These are phyloP conservation scores for Huntiella moniliformis DNA, from an alignment of 2,329 filamentous ascomycete genomes.

Conservation along the genomic window DNA sequence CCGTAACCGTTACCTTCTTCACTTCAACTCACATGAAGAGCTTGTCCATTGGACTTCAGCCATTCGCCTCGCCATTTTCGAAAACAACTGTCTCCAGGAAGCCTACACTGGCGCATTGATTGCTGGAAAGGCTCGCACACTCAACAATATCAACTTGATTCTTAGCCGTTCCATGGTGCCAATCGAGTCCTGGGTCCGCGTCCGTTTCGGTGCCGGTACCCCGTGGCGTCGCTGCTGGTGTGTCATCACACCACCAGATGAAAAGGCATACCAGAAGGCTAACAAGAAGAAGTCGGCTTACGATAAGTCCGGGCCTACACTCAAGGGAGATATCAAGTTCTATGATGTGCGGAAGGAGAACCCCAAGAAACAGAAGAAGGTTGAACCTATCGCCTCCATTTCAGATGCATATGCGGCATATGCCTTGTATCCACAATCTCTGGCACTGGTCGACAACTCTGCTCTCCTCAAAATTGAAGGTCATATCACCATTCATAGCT, in stretches of 20 bases:
- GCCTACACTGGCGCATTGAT: constrained; percentile 92
- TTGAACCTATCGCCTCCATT: constrained; percentile 75
- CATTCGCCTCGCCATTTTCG: constrained; percentile 84
- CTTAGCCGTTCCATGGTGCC: constrained; percentile 63
- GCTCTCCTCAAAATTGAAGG: constrained; percentile 90
- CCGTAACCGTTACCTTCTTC: constrained; percentile 83
- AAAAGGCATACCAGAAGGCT: constrained; percentile 73
- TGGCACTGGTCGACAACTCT: constrained; percentile 82
- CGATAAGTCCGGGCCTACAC: constrained; percentile 46
- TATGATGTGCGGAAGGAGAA: constrained; percentile 59
- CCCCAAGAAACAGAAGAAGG: constrained; percentile 87
- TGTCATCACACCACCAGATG: constrained; percentile 77
- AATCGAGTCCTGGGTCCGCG: constrained; percentile 83
- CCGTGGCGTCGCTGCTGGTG: constrained; percentile 97
- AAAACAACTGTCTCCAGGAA: constrained; percentile 83
- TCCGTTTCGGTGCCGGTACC: constrained; percentile 86
- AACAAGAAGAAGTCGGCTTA: constrained; percentile 75
- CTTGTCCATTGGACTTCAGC: constrained; percentile 90
- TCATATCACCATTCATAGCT: constrained; percentile 68
- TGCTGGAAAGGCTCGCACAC: constrained; percentile 71
- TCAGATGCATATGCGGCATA: constrained; percentile 83
- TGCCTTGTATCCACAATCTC: constrained; percentile 87
- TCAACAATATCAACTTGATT: constrained; percentile 82
- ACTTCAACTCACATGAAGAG: constrained; percentile 89
- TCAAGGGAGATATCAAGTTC: constrained; percentile 86